Conservation (phyloP, 192 early-diverging fungal species). For the Coemansia sp. region DNA sequence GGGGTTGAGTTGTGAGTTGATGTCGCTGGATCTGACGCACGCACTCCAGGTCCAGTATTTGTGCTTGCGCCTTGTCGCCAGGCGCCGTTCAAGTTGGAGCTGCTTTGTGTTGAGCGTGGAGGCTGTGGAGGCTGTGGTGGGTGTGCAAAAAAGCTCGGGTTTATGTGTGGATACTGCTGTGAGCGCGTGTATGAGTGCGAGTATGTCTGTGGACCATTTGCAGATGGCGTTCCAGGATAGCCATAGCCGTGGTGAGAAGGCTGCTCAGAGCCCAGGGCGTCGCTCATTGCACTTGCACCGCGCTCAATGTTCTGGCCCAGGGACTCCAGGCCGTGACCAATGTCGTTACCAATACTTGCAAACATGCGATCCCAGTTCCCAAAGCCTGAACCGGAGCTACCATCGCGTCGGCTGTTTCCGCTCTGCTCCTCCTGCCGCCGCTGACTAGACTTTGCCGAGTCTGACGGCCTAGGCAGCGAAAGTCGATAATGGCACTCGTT, state of each 20-base stretch:
- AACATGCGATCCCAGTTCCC: constrained; percentile 48
- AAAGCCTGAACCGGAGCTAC: background rate
- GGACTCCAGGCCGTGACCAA: constrained; percentile 39
- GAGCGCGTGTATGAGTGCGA: constrained; percentile 17
- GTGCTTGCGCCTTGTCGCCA: background rate
- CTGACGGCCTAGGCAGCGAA: constrained; percentile 37
- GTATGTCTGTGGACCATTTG: constrained; percentile 22
- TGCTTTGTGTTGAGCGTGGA: constrained; percentile 21
- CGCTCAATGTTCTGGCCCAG: constrained; percentile 33
- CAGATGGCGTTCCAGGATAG: background rate
- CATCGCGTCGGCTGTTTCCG: background rate
- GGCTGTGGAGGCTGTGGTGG: constrained; percentile 20
- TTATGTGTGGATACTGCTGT: constrained; percentile 6
- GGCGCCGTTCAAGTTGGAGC: background rate
- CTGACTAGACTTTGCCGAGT: background rate
- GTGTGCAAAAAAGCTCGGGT: background rate
- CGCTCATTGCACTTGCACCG: constrained; percentile 12
- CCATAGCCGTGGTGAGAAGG: background rate
- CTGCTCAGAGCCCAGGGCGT: constrained; percentile 1
- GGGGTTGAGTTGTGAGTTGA: background rate
- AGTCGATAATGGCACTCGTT: constrained; percentile 39
- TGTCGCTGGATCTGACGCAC: background rate
- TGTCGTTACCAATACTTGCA: constrained; percentile 38
- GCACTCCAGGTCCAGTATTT: background rate
- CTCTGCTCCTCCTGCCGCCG: constrained; percentile 5